Base-by-base conservation (phyloP, 768 basidiomycete genomes). In the Tephrocybe sp. region DNA sequence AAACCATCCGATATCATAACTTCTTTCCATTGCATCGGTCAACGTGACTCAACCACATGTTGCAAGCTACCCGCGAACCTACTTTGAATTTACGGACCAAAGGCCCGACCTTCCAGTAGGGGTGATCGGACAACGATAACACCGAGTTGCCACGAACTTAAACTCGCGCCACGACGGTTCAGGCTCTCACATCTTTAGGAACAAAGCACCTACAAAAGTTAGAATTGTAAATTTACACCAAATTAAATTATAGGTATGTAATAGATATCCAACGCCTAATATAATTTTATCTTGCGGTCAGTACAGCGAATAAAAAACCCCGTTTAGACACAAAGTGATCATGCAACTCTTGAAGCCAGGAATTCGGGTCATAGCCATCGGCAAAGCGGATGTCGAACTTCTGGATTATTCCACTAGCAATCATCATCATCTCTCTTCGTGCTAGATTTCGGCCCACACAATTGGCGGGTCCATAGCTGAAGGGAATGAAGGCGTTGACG, bases 401-500 rank as follows among this genome's bases (percentile, higher is more conserved):
- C 45, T 71, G 73, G 58, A 79, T 62, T 54, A 77, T 58, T 45
- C 61, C 53, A 50, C 68, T 67, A 10, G 73, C 53, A 5, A 73
- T 65, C 44, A 67, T 70, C 36, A 73, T 68, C 59, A 78, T 70
- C 57, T 79, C 74, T 47, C 68, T 67, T 45, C 67, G 62, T 3
- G 77, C 77, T 7, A 79, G 67, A 33, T 66, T 69, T 57, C 71
- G 71, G 3, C 77, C 77, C 3, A 71, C 74, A 53, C 77, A 79
- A 23, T 69, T 74, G 12, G 70, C 66, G 8, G 75, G 74, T 1
- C 77, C 77, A 40, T 60, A 62, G 11, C 75, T 77, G 51, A 78
- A 78, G 6, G 77, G 74, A 25, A 78, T 70, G 52, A 71, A 78
- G 2, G 74, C 75, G 14, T 62, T 58, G 32, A 63, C 47, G 42